Percentiles rank a stretch among this genome's conserved stretches.
Conservation (phyloP, 495 filamentous ascomycete species). For the Glarea lozoyensis region DNA sequence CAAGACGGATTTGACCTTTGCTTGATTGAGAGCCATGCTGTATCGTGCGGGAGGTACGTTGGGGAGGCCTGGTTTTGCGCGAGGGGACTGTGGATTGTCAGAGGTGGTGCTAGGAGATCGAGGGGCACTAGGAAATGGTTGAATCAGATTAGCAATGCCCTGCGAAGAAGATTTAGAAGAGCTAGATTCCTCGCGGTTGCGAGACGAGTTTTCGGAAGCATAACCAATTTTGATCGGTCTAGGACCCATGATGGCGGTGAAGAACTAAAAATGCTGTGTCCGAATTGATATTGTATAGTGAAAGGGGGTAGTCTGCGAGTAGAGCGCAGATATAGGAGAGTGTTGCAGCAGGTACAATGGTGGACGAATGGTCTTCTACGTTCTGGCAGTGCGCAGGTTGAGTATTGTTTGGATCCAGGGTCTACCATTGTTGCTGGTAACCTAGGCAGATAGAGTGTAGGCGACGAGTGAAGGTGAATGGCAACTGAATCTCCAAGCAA, state of each 20-base stretch:
- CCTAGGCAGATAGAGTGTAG: too few relatives aligned
- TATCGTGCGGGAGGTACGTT: slow-evolving; percentile 11
- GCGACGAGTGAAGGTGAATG: too few relatives aligned
- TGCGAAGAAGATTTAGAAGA: slow-evolving; percentile 1
- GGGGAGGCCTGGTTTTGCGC: slow-evolving; percentile 1
- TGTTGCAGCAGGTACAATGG: too few relatives aligned
- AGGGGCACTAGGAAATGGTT: slow-evolving; percentile 16
- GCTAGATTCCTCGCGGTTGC: neutral
- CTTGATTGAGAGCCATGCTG: slow-evolving; percentile 34
- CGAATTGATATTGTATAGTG: neutral
- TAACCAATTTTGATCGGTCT: too few relatives aligned
- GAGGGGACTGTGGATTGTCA: neutral
- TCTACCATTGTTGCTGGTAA: too few relatives aligned
- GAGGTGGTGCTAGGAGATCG: neutral
- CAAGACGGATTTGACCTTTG: slow-evolving; percentile 85
- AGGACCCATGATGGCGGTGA: neutral
- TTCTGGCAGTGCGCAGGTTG: too few relatives aligned
- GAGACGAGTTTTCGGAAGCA: neutral
- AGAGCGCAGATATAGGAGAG: neutral
- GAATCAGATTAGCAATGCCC: slow-evolving; percentile 15
- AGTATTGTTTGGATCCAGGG: too few relatives aligned
- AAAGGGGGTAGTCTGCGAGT: neutral
- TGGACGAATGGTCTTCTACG: too few relatives aligned
- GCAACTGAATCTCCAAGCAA: too few relatives aligned
- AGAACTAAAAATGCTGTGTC: neutral